Conservation (phyloP, 257 asterid genomes). For the Verbascum thapsus region DNA sequence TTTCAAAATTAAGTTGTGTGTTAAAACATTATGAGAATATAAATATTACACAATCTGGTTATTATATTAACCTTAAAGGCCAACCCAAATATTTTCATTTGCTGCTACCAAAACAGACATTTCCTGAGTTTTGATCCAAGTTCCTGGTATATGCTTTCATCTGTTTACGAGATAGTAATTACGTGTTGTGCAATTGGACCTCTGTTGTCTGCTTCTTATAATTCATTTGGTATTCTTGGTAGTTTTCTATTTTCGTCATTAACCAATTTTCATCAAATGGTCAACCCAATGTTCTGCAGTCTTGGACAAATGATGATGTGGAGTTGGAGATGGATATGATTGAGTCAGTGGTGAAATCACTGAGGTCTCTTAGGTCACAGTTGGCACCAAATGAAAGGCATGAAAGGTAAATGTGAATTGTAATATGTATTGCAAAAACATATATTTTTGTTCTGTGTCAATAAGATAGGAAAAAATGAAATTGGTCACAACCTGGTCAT, state of each 20-base stretch:
- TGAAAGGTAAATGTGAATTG: conserved; percentile 53
- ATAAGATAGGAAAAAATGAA: neutral
- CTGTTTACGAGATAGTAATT: neutral
- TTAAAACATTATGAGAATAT: too few species aligned
- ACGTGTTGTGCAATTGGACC: neutral
- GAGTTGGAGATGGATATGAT: conserved; percentile 76
- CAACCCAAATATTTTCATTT: too few species aligned
- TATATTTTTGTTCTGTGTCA: neutral
- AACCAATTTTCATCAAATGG: conserved; percentile 14
- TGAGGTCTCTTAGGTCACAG: conserved; percentile 76
- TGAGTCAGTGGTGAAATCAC: conserved; percentile 65
- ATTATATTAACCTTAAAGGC: too few species aligned
- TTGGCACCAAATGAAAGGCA: conserved; percentile 71
- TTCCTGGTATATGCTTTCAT: neutral
- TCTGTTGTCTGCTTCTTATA: neutral
- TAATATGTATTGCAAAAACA: neutral
- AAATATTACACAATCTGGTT: too few species aligned
- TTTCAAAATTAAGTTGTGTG: too few species aligned
- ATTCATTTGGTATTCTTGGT: neutral
- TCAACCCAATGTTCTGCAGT: conserved; percentile 42
- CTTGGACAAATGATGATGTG: conserved; percentile 70
- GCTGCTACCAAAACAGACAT: too few species aligned
- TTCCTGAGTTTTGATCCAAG: too few species aligned
- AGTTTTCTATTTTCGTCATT: neutral
- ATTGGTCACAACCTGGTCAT: neutral